Evolutionary conservation across 176 grass and related monocot species (phyloP).

Genomic region (Bothriochloa decipiens): DNA sequence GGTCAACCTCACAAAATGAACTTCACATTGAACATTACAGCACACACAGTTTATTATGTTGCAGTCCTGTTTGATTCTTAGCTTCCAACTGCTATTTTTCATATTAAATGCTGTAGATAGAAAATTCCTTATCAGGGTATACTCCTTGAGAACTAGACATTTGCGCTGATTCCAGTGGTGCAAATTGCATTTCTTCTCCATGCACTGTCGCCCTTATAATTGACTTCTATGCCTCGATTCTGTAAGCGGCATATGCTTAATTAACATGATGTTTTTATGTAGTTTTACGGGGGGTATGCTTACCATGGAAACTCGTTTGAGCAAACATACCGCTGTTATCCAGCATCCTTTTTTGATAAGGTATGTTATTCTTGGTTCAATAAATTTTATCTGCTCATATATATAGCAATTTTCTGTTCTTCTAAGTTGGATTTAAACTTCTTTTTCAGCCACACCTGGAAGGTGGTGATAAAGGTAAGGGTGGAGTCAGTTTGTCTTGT

Average conservation of each 20-base stretch:
- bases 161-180: neutral
- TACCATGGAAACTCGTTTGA: constrained; percentile 70
- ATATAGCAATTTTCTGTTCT: neutral
- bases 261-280: neutral
- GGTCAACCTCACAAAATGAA: neutral
- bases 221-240: neutral
- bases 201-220: neutral
- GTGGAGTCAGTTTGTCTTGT: neutral
- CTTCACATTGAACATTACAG: constrained; percentile 8
- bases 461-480: constrained; percentile 78
- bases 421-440: constrained; percentile 37
- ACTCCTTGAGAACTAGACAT: neutral
- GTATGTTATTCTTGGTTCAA: constrained; percentile 37
- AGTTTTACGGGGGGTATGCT: constrained; percentile 66
- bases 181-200: neutral
- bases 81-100: neutral
- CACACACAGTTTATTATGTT: constrained; percentile 19
- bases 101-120: neutral
- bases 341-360: constrained; percentile 93
- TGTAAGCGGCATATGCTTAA: constrained; percentile 4
- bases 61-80: neutral
- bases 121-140: neutral
- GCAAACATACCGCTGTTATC: constrained; percentile 71
- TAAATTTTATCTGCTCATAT: constrained; percentile 28
- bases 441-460: constrained; percentile 79